Conservation (phyloP, 1,139 yeast species). For the Scheffersomyces parashehatae region DNA sequence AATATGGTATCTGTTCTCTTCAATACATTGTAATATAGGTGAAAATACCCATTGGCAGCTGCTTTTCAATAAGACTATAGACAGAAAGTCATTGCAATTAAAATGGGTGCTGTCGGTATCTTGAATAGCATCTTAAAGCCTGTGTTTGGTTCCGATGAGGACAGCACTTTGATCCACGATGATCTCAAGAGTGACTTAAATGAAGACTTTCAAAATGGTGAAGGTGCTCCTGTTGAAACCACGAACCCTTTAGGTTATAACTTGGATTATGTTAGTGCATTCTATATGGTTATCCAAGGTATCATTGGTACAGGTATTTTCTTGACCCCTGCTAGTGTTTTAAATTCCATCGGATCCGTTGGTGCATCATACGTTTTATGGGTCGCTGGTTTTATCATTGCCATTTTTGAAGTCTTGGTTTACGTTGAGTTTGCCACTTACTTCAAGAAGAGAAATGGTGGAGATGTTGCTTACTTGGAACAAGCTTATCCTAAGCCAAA, state of each 20-base stretch:
- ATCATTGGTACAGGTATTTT: slow-evolving; percentile 50
- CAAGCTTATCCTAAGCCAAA: slow-evolving; percentile 43
- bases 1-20: no score
- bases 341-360: slow-evolving; percentile 39
- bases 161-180: slow-evolving; percentile 2
- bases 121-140: not conserved
- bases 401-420: slow-evolving; percentile 33
- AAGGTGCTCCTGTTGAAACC: slow-evolving; percentile 41
- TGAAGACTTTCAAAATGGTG: slow-evolving; percentile 17
- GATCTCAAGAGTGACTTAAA: slow-evolving; percentile 1
- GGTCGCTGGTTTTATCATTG: slow-evolving; percentile 39
- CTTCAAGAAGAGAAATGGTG: slow-evolving; percentile 39
- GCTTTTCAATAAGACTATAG: no score
- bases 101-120: not conserved
- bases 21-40: no score
- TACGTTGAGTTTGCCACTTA: slow-evolving; percentile 43
- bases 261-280: slow-evolving; percentile 30
- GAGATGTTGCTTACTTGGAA: slow-evolving; percentile 45
- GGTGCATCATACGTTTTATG: slow-evolving; percentile 46
- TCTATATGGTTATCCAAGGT: slow-evolving; percentile 39
- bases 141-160: slow-evolving; percentile 9
- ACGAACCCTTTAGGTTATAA: slow-evolving; percentile 41
- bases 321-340: slow-evolving; percentile 38
- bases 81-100: no score
- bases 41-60: no score